Evolutionary conservation across 768 basidiomycete genomes (phyloP).

Genomic region (Amanita pseudoporphyria): DNA sequence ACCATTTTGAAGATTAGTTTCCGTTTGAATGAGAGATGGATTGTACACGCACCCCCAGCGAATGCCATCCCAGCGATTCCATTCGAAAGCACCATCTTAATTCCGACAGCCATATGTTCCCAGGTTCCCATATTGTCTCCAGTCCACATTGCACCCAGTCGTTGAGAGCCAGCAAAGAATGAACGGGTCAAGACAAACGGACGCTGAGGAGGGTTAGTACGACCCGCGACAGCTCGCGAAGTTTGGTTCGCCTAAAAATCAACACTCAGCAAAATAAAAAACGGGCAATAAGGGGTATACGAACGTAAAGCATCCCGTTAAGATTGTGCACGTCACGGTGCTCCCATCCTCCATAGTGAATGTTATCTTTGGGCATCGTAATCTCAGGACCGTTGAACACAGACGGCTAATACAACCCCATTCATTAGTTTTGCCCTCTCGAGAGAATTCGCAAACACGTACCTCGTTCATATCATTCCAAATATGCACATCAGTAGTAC

Average conservation of each 20-base stretch:
- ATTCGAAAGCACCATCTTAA: conserved; percentile 88
- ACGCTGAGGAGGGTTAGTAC: conserved; percentile 67
- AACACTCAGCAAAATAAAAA: neutral
- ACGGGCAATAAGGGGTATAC: conserved; percentile 14
- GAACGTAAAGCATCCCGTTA: conserved; percentile 88
- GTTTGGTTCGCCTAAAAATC: conserved; percentile 68
- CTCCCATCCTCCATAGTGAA: conserved; percentile 95
- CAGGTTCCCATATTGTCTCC: conserved; percentile 97
- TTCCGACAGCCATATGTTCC: conserved; percentile 92
- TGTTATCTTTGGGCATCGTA: conserved; percentile 49
- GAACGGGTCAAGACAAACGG: conserved; percentile 95
- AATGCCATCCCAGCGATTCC: conserved; percentile 89
- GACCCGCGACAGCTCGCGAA: conserved; percentile 63
- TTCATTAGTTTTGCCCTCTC: neutral
- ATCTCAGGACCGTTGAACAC: conserved; percentile 99
- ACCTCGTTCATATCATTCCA: conserved; percentile 99
- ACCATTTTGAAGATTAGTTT: neutral
- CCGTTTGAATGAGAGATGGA: neutral
- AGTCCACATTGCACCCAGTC: conserved; percentile 97
- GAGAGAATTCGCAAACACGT: conserved; percentile 5
- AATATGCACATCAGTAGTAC: conserved; percentile 78
- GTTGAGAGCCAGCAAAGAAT: conserved; percentile 93
- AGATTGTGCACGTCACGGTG: conserved; percentile 97
- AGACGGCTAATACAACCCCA: conserved; percentile 47
- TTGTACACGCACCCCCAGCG: conserved; percentile 62